Evolutionary conservation across 2,329 filamentous ascomycete species (phyloP).

Genomic region (Emmonsia crescens): DNA sequence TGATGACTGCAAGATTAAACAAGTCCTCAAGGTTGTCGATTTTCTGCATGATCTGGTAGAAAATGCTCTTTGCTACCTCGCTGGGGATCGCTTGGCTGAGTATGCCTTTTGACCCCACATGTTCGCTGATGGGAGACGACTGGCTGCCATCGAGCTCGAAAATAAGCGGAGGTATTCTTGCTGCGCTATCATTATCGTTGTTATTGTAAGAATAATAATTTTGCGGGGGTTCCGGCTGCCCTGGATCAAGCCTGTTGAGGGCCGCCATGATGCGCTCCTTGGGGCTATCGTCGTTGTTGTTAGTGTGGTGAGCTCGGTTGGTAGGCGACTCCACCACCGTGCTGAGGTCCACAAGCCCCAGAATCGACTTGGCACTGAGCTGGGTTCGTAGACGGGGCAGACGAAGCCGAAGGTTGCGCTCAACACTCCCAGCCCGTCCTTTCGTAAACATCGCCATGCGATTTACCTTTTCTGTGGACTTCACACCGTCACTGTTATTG

Average conservation of each 20-base stretch:
- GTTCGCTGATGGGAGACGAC: not conserved
- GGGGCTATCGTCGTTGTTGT: not conserved
- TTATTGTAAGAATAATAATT: not conserved
- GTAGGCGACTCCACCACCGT: conserved; percentile 10
- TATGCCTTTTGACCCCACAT: conserved; percentile 1
- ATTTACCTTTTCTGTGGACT: not conserved
- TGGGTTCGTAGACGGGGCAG: conserved; percentile 10
- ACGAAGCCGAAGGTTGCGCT: conserved; percentile 9
- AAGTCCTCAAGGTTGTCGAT: conserved; percentile 44
- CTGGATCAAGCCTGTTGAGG: not conserved
- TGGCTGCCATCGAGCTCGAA: not conserved
- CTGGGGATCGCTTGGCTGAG: conserved; percentile 6
- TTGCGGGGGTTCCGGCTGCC: not conserved
- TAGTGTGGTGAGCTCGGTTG: not conserved
- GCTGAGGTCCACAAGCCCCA: conserved; percentile 8
- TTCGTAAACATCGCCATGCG: not conserved
- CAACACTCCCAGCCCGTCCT: not conserved
- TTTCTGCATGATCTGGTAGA: conserved; percentile 41
- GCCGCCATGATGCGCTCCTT: conserved; percentile 2
- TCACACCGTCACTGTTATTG: not conserved
- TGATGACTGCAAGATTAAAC: conserved; percentile 44
- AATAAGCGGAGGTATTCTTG: not conserved
- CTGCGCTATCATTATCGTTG: not conserved
- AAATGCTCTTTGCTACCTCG: conserved; percentile 38
- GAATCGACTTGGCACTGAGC: conserved; percentile 1